Conservation (phyloP, 23 red algal species). For the Gracilaria vermiculophylla region DNA sequence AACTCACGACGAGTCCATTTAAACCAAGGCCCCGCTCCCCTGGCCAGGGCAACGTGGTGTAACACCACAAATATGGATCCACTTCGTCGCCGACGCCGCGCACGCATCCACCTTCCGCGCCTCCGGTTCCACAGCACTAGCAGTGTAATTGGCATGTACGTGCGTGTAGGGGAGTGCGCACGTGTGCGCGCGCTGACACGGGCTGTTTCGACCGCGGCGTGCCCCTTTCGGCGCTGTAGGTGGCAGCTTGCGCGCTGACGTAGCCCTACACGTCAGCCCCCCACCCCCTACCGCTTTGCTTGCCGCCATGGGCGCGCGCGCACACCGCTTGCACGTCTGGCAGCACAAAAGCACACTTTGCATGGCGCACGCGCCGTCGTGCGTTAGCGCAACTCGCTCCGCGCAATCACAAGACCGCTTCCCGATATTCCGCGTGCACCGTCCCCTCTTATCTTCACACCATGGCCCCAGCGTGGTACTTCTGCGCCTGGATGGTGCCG, state of each 20-base stretch:
- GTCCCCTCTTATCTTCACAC: constrained; percentile 16
- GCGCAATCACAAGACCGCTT: background rate
- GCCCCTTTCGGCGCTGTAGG: no score
- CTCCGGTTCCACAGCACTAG: background rate
- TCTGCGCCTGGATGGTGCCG: no score
- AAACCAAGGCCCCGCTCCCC: background rate
- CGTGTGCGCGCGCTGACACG: background rate
- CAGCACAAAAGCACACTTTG: background rate
- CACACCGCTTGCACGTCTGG: background rate
- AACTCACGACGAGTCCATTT: background rate
- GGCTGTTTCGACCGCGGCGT: background rate
- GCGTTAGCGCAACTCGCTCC: background rate
- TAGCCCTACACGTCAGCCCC: background rate
- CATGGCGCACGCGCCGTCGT: no score
- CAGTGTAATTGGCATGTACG: background rate
- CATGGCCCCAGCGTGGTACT: no score
- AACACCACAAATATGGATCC: background rate
- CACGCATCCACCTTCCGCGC: constrained; percentile 1
- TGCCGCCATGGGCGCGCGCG: background rate
- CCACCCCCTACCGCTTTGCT: no score
- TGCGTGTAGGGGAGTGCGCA: no score
- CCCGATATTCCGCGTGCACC: constrained; percentile 30
- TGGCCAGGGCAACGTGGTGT: no score
- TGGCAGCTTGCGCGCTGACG: no score
- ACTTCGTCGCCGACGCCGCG: background rate